phyloP scores from a whole-genome alignment of 768 basidiomycete species.

The Tubosaeta sp. region DNA sequence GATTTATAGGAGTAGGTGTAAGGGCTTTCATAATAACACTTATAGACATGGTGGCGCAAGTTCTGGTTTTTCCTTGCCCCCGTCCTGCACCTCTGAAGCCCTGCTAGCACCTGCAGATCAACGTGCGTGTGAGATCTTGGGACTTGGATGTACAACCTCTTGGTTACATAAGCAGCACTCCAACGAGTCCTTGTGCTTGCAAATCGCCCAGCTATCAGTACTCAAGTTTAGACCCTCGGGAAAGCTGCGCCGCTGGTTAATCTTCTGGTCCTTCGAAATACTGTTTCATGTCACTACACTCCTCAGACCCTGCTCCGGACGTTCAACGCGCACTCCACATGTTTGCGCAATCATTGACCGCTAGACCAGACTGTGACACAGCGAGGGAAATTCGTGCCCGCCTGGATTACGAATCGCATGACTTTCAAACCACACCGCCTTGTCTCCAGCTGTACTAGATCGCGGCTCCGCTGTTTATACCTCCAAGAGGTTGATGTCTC shows the following conservation, averaged over 20 bases:
- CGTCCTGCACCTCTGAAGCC: too few species aligned
- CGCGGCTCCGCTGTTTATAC: constrained; percentile 3
- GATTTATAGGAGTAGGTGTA: too few species aligned
- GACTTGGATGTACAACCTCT: too few species aligned
- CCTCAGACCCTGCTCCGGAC: constrained; percentile 25
- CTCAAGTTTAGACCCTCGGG: constrained; percentile 3
- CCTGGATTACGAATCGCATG: constrained; percentile 20
- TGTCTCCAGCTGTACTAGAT: constrained; percentile 10
- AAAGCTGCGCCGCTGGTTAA: constrained; percentile 11
- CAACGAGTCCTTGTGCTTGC: neutral
- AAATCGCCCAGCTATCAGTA: neutral
- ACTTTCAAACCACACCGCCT: constrained; percentile 16
- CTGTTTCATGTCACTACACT: constrained; percentile 17
- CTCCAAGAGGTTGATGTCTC: constrained; percentile 3
- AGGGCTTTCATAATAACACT: too few species aligned
- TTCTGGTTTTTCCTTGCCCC: neutral
- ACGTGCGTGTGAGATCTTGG: too few species aligned
- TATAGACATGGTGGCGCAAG: too few species aligned
- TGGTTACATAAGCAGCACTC: constrained; percentile 13
- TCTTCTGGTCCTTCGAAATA: constrained; percentile 13
- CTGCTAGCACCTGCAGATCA: neutral
- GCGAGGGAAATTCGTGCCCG: constrained; percentile 22
- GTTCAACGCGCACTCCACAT: constrained; percentile 33
- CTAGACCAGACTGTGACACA: constrained; percentile 20
- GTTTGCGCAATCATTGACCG: constrained; percentile 26